These are phyloP conservation scores for Datisca glomerata DNA, from an alignment of 306 rosid species.

Conservation along the genomic window DNA sequence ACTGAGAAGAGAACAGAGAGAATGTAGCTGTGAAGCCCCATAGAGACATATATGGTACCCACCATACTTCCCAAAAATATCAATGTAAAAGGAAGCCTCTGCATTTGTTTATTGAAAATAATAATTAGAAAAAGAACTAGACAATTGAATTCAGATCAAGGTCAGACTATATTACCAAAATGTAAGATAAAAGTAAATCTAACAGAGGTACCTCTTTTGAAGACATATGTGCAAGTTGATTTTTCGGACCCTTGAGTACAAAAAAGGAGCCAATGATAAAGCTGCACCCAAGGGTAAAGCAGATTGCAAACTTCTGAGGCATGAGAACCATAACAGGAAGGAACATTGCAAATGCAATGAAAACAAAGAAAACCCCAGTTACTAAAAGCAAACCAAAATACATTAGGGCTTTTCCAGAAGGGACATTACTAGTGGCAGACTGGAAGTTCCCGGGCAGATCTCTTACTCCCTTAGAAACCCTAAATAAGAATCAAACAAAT, in stretches of 20 bases:
- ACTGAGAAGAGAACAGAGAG: conserved; percentile 86
- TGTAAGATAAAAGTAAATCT: conserved; percentile 5
- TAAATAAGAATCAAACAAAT: conserved; percentile 16
- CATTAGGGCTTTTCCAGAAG: conserved; percentile 87
- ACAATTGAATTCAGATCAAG: conserved; percentile 10
- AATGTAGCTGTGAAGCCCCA: conserved; percentile 84
- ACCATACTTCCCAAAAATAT: conserved; percentile 75
- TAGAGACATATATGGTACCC: conserved; percentile 85
- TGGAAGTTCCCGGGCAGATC: conserved; percentile 78
- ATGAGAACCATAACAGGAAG: conserved; percentile 82
- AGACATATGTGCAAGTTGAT: conserved; percentile 70
- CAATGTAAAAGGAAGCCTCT: conserved; percentile 84
- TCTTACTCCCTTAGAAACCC: conserved; percentile 95
- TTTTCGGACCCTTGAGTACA: conserved; percentile 77
- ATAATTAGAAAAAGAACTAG: conserved; percentile 11
- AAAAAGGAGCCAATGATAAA: conserved; percentile 79
- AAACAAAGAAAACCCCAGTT: conserved; percentile 76
- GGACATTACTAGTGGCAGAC: conserved; percentile 70
- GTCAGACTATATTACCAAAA: not conserved
- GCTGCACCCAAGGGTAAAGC: conserved; percentile 87
- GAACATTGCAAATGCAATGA: conserved; percentile 84
- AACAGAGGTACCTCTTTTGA: conserved; percentile 59
- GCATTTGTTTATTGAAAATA: conserved; percentile 18
- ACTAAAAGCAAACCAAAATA: conserved; percentile 75
- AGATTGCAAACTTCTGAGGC: conserved; percentile 90